These are phyloP conservation scores for Eustoma russellianum DNA, from an alignment of 257 asterid genomes.

Conservation along the genomic window DNA sequence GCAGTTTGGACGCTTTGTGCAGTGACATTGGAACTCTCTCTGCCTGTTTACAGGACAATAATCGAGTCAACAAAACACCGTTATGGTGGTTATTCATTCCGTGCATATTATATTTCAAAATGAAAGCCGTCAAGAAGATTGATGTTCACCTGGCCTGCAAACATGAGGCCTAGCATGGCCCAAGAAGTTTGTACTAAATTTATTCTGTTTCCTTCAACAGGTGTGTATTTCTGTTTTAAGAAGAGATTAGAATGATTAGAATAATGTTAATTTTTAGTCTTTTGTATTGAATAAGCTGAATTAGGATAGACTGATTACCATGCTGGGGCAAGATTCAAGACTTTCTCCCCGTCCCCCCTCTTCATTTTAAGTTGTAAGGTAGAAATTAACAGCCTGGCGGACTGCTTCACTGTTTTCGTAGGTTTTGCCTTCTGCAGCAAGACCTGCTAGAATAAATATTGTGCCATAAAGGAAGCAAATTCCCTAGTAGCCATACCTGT, in stretches of 20 bases:
- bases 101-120: too few species aligned
- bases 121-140: background rate
- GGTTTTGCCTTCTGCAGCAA: constrained; percentile 46
- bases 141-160: constrained; percentile 54
- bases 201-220: constrained; percentile 60
- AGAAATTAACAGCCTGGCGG: constrained; percentile 46
- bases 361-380: constrained; percentile 47
- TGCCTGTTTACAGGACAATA: constrained; percentile 21
- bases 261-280: background rate
- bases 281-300: background rate
- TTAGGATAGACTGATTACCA: constrained; percentile 26
- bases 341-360: constrained; percentile 93
- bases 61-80: background rate
- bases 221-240: constrained; percentile 52
- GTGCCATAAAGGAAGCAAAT: constrained; percentile 72
- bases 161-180: constrained; percentile 82
- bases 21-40: constrained; percentile 63
- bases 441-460: constrained; percentile 42
- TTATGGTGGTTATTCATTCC: background rate
- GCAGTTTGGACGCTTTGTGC: constrained; percentile 62
- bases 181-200: constrained; percentile 76
- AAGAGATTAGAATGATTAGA: background rate
- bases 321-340: constrained; percentile 69
- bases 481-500: constrained; percentile 79
- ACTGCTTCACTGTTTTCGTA: constrained; percentile 43